Base-by-base conservation (phyloP, 148 eudicot genomes). In the Rhododendron vialii region DNA sequence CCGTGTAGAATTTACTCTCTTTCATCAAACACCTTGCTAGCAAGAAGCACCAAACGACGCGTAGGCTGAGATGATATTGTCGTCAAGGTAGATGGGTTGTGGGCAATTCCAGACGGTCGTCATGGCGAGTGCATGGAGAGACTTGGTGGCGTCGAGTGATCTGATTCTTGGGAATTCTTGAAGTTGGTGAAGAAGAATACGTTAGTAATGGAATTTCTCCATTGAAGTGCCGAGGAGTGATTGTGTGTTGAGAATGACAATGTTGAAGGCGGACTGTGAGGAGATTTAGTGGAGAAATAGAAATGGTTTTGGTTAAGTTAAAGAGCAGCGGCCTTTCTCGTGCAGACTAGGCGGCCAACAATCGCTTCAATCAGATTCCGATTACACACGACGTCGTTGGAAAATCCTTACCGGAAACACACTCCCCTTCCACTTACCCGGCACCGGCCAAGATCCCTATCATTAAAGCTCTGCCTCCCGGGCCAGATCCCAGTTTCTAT, bases 21-120 rank as follows among this genome's bases (percentile, higher is more conserved):
- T 89, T 85, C 87, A 59, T 93, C 98, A 86, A 95, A 95, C 92
- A 92, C 76, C 77, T 91, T 86, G 2, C 92, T 93, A 28, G 97
- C 97, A 51, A 3, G 24, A 6, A 4, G 33, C 86, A 0, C 89
- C 92, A 8, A 86, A 82, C 2, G 63, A 50, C 28, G 73, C 80
- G 35, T 94, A 95, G 50, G 86, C 76, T 0, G 91, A 75, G 38
- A 95, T 86, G 81, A 93, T 65, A 80, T 93, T 93, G 85, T 94
- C 92, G 86, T 76, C 36, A 78, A 92, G 91, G 80, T 87, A 94
- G 76, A 91, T 86, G 80, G 92, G 88, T 61, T 95, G 95, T 45
- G 89, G 88, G n/a, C 87, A 87, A 63, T 83, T 83, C 4, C 93
- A 86, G 9, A 92, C 94, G 88, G 89, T 67, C 48, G 90, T 91